Evolutionary conservation across 2,329 filamentous ascomycete species (phyloP).

Genomic region (Rhytidhysteron rufulum): DNA sequence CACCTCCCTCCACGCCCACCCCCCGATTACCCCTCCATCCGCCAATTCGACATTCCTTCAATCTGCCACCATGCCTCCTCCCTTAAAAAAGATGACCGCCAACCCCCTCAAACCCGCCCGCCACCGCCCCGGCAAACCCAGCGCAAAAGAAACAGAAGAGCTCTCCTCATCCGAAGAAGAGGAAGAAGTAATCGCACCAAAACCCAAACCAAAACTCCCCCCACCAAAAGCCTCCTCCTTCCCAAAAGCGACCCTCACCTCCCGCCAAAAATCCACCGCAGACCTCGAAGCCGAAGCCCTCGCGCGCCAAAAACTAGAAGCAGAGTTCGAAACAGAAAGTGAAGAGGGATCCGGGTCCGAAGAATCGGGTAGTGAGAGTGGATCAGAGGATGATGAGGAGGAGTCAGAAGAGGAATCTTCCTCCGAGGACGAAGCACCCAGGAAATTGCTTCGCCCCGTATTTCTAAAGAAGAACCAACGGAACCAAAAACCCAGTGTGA

Average conservation of each 20-base stretch:
- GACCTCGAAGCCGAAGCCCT: constrained; percentile 17
- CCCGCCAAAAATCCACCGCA: constrained; percentile 28
- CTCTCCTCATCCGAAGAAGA: constrained; percentile 43
- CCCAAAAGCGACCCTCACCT: constrained; percentile 36
- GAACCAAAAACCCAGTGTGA: constrained; percentile 32
- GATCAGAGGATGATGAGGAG: constrained; percentile 29
- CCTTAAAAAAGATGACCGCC: constrained; percentile 93
- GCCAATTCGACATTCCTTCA: background rate
- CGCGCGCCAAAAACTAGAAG: constrained; percentile 37
- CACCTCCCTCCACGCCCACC: background rate
- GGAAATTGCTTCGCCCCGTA: constrained; percentile 59
- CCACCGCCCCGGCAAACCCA: constrained; percentile 80
- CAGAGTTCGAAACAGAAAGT: constrained; percentile 59
- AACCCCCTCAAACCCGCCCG: constrained; percentile 78
- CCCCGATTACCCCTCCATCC: background rate
- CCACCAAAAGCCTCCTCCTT: constrained; percentile 42
- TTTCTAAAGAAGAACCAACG: constrained; percentile 64
- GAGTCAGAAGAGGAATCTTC: constrained; percentile 57
- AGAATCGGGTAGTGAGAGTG: constrained; percentile 13
- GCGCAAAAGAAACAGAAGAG: constrained; percentile 40
- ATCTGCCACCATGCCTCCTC: constrained; percentile 54
- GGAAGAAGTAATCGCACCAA: constrained; percentile 52
- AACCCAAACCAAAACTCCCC: constrained; percentile 31
- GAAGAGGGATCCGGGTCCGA: constrained; percentile 19
- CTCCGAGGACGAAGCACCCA: constrained; percentile 56